Conservation (phyloP, 345 rosid species). For the Zanthoxylum bungeanum region DNA sequence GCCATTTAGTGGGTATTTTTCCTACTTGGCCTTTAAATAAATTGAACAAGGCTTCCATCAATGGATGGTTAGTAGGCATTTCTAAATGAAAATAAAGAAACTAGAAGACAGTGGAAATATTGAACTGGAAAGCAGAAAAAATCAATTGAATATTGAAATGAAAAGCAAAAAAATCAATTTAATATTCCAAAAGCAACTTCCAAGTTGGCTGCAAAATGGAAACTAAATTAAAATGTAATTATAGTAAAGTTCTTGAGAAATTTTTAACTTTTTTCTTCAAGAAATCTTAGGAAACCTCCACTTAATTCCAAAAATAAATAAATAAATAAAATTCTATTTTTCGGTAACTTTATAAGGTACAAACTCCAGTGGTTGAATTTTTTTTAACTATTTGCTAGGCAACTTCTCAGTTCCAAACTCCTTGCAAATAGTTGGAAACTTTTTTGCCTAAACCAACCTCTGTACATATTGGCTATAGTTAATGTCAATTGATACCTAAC, state of each 20-base stretch:
- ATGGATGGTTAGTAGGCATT: background rate
- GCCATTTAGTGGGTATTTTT: background rate
- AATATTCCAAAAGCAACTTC: no score
- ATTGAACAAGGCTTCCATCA: background rate
- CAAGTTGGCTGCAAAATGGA: background rate
- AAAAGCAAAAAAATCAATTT: no score
- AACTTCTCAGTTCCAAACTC: background rate
- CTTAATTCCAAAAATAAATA: background rate
- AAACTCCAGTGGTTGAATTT: background rate
- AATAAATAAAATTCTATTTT: no score
- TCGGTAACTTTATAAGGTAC: background rate
- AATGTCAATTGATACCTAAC: background rate
- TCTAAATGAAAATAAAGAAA: background rate
- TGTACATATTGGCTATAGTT: background rate
- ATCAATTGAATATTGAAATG: background rate
- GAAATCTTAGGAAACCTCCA: background rate
- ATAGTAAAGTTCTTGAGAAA: background rate
- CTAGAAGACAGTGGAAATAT: background rate
- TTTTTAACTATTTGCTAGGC: background rate
- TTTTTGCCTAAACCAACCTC: background rate
- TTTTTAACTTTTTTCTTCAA: background rate
- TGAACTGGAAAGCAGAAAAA: background rate
- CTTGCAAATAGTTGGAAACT: no score
- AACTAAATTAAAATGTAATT: background rate
- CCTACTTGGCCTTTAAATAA: background rate